A percentile compares a stretch with the other conserved stretches of the same genome.
Conservation (phyloP, 257 asterid genomes). For the Primulina huaijiensis region DNA sequence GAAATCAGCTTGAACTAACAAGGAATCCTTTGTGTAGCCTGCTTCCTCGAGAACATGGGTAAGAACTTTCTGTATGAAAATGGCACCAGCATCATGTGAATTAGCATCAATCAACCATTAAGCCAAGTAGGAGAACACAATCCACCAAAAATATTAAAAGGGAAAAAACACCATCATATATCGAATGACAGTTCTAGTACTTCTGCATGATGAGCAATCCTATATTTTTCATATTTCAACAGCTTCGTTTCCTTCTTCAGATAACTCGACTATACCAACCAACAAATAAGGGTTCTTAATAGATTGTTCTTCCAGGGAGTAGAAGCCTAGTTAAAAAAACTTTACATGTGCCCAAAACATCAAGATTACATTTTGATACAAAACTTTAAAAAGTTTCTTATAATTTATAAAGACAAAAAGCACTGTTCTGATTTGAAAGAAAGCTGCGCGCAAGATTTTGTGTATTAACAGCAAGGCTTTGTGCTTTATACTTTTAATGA, state of each 20-base stretch:
- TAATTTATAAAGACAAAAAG: too few relatives aligned
- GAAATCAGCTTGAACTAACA: constrained; percentile 68
- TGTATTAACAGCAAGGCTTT: not conserved
- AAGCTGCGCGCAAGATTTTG: not conserved
- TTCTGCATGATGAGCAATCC: not conserved
- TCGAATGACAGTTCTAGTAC: constrained; percentile 5
- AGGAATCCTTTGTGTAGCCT: constrained; percentile 66
- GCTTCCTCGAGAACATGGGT: constrained; percentile 86
- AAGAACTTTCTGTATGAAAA: constrained; percentile 57
- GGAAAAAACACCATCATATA: not conserved
- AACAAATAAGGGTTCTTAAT: not conserved
- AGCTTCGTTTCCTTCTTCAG: not conserved
- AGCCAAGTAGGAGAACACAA: not conserved
- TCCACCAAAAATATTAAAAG: not conserved
- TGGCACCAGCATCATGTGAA: constrained; percentile 16
- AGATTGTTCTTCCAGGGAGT: not conserved
- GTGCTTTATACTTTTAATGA: not conserved
- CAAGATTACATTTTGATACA: not conserved
- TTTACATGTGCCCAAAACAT: not conserved
- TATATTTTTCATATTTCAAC: not conserved
- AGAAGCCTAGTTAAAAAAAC: not conserved
- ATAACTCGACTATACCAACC: not conserved
- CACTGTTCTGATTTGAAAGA: not conserved
- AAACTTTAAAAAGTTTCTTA: not conserved
- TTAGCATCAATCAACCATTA: constrained; percentile 16